Evolutionary conservation across 768 basidiomycete genomes (phyloP), one percentile per base, ranked within the genome.

Genomic region (Tulasnella sp.): DNA sequence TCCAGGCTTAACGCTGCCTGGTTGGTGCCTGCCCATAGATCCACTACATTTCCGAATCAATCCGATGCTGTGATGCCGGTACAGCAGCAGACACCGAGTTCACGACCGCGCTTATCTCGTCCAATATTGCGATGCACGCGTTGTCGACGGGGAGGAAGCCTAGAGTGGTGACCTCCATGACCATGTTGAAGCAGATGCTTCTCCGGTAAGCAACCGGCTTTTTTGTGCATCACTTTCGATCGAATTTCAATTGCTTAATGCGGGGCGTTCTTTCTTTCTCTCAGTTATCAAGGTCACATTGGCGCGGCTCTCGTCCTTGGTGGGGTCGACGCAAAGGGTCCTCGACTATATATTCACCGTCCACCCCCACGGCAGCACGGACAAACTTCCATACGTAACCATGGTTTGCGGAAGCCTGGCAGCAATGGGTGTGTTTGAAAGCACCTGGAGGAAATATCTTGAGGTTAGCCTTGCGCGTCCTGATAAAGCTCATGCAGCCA

Each of bases 1-100:
- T 25, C 22, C 29, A 8, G 9, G 42, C 8, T 42, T 42, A 17
- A 34, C 31, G 36, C 36, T 36, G 15, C 8, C 42, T 17, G 8
- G 17, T 42, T 42, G 9, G 8, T 17, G 42, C 42, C 42, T 17
- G 42, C 17, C 15, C 19, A 52, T 79, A 99, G 97, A 99, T 99
- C 80, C 97, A 99, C 83, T 99, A 91, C 84, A 93, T 99, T 82
- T 91, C 95, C 5, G 94, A 97, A 77, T 90, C 91, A 78, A 99
- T 99, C 78, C 89, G 96, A 71, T 99, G 97, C 86, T 98, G 97
- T 82, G 97, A 97, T 80, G 97, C 97, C 1, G 97, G 97, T 78
- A 99, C 97, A 1, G 97, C 97, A 22, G 97, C 97, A 11, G 97
- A 99, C 82, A 98, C 97, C 0, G 95, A 97, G 83, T 96, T 95